Evolutionary conservation across 805 yeast species (phyloP), one percentile per base, ranked within the genome.

Genomic region (Zygosaccharomyces siamensis): DNA sequence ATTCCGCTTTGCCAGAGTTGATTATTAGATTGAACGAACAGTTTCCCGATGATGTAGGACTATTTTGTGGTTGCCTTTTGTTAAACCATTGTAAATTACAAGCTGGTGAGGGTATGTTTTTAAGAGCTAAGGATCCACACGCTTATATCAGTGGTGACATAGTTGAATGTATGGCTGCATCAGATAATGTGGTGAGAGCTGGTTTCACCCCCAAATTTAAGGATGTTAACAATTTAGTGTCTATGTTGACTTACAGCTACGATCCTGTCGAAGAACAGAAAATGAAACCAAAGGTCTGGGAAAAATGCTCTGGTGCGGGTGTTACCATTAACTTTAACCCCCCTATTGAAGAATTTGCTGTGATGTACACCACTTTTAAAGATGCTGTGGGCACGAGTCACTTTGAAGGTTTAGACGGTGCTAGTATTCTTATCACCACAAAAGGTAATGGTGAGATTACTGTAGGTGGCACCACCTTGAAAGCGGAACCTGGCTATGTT

Each of bases 131-230:
- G 71, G 97, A 90, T 69, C 98, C 98, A 23, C 99, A 93, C 70
- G 99, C 99, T 30, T 93, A 93, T 71, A 92, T 93, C 53, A 78
- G 84, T 47, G 99, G 99, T 57, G 98, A 93, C 69, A 93, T 93
- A 58, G 90, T 93, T 63, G 99, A 93, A 74, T 93, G 99, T 75
- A 93, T 93, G 99, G 99, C 99, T 38, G 97, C 99, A 7, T 84
- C 95, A 36, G 99, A 93, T 69, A 93, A 93, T 62, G 99, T 93
- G 49, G 97, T 93, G 43, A 81, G 99, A 69, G 96, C 97, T 3
- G 99, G 99, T 11, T 93, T 93, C 76, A 93, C 99, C n/a, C 99
- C 99, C 53, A 93, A 93, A 70, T 93, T 92, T 75, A 93, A 92
- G 72, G 99, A 93, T 69, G 98, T 93, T 52, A 71, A 82, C 50